Conservation (phyloP, 73 alveolate genomes). For the Effrenium voratum region DNA sequence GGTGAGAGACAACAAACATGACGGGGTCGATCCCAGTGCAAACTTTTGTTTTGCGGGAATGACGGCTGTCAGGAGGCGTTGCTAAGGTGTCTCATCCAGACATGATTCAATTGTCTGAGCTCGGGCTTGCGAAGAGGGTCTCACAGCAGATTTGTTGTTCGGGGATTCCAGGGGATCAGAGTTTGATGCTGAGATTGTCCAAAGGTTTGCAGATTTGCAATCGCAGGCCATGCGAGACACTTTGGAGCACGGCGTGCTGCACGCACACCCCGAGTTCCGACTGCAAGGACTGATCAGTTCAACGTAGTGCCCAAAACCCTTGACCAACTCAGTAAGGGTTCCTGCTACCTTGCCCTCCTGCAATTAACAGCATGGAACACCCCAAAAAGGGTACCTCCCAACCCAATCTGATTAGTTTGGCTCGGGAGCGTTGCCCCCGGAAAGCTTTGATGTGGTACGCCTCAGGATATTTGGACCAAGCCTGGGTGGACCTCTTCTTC, state of each 20-base stretch:
- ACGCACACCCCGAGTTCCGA: constrained; percentile 62
- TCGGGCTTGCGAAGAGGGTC: neutral
- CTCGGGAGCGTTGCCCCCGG: too few relatives aligned
- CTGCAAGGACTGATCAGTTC: constrained; percentile 46
- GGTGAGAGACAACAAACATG: neutral
- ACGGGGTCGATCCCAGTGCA: neutral
- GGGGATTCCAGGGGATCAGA: too few relatives aligned
- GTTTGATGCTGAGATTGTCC: too few relatives aligned
- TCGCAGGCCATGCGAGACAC: constrained; percentile 13
- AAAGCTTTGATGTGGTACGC: too few relatives aligned
- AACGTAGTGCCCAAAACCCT: too few relatives aligned
- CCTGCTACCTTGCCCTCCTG: neutral
- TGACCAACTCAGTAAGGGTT: neutral
- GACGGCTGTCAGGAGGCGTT: neutral
- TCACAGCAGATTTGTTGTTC: too few relatives aligned
- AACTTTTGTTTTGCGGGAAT: neutral
- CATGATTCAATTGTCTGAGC: neutral
- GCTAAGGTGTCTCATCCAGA: neutral
- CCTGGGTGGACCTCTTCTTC: constrained; percentile 86
- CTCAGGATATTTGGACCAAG: constrained; percentile 79
- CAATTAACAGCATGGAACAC: too few relatives aligned
- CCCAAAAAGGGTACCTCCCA: too few relatives aligned
- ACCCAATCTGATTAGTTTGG: too few relatives aligned
- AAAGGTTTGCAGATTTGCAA: too few relatives aligned
- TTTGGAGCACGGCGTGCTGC: constrained; percentile 25